phyloP scores from a whole-genome alignment of 306 rosid genomes.

The Benincasa hispida region DNA sequence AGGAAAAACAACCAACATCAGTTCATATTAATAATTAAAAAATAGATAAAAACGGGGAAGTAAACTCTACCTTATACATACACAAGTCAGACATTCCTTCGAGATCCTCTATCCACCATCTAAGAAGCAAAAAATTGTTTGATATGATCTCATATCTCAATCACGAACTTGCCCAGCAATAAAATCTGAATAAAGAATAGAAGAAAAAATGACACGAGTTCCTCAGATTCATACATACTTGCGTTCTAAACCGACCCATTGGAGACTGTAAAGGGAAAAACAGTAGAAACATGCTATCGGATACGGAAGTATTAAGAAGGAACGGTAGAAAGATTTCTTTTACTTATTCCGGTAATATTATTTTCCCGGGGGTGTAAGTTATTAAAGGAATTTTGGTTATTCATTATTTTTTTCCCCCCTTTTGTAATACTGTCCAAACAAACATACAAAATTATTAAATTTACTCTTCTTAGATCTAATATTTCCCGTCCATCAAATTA shows the following conservation, averaged over 20 bases:
- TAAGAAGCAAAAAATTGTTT: slow-evolving; percentile 20
- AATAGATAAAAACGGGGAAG: not conserved
- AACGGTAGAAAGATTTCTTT: not conserved
- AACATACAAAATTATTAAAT: not conserved
- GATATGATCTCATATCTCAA: slow-evolving; percentile 28
- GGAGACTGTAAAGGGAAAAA: not conserved
- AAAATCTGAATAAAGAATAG: slow-evolving; percentile 19
- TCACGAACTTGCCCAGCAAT: slow-evolving; percentile 11
- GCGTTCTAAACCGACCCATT: not conserved
- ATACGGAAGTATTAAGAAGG: not conserved
- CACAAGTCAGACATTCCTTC: slow-evolving; percentile 46
- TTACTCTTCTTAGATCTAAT: not conserved
- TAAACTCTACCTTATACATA: slow-evolving; percentile 36
- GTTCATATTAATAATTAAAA: not conserved
- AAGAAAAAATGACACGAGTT: not conserved
- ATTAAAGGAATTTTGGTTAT: not conserved
- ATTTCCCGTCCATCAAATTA: not conserved
- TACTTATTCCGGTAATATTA: not conserved
- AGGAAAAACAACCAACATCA: not conserved
- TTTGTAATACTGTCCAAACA: not conserved
- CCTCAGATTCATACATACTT: not conserved
- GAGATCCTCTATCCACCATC: slow-evolving; percentile 42
- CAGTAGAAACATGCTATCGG: not conserved
- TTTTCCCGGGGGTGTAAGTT: too few species aligned
- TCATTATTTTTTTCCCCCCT: not conserved